Evolutionary conservation across 371 early-diverging fungal species (phyloP), one percentile per base, ranked within the genome.

Genomic region (Umbelopsis sp.): DNA sequence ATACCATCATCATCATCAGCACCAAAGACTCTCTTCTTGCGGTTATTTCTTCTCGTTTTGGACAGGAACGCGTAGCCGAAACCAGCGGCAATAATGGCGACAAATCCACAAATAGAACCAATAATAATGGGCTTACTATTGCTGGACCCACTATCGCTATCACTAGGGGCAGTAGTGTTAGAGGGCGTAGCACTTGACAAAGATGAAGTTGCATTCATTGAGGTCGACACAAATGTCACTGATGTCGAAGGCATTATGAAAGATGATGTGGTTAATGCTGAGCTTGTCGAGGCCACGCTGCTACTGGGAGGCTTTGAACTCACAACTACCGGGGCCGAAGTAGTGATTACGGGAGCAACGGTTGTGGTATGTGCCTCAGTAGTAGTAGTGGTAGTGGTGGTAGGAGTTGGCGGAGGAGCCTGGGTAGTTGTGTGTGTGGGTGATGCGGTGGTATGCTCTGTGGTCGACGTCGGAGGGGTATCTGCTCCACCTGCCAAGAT

Each of bases 11-110:
- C 57, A 12, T 67, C 67, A 64, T 68, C 70, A 14, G 70, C 63
- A 45, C 69, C 70, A 50, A 74, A 73, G 24, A 76, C 66, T 41
- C 74, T 71, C 20, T 78, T 72, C 12, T 73, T 67, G 25, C 76
- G 76, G 35, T 72, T 71, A 12, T 77, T 77, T 50, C 74, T 71
- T 24, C 73, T 72, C 2, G 76, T 72, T 63, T 74, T 80, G 41
- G 78, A 74, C 45, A 81, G 73, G 66, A 83, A 75, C 7, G 77
- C 75, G 66, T 75, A 79, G 38, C 75, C 80, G 67, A 78, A 77
- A 24, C 78, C 78, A 50, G 76, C 78, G 45, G 72, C 80, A 41
- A 83, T 65, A 20, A 80, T 73, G 2, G 78, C 80, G 2, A 78
- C 71, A 68, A 76, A 71, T 20, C 76, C 84, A 68, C 77, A 75